A percentile compares a stretch with the other conserved stretches of the same genome.
Conservation (phyloP, 306 rosid species). For the Rosa multiflora region DNA sequence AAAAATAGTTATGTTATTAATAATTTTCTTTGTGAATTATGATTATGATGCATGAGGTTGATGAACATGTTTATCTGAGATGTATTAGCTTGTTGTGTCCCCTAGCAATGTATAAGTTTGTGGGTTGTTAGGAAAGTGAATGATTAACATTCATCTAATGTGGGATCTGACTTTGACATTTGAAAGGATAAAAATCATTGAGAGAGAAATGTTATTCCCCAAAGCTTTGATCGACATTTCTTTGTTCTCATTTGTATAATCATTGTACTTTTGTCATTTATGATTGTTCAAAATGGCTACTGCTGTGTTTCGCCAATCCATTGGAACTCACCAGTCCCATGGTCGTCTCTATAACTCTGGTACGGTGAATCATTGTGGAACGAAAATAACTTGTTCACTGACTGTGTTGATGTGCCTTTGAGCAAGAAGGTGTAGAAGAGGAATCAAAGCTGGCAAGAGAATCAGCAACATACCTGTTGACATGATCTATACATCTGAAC, state of each 20-base stretch:
- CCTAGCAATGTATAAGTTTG: not conserved
- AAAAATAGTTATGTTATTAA: not conserved
- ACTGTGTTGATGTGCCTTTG: too few species aligned
- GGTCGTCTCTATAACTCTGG: too few species aligned
- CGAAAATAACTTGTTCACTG: too few species aligned
- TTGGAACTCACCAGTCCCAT: too few species aligned
- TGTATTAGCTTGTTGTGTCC: conserved; percentile 1
- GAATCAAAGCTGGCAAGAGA: too few species aligned
- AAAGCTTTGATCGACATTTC: not conserved
- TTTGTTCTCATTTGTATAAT: not conserved
- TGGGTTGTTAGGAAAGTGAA: not conserved
- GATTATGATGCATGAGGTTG: conserved; percentile 14
- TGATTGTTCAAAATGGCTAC: too few species aligned
- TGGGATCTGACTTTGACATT: not conserved
- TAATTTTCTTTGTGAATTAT: not conserved
- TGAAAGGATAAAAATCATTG: not conserved
- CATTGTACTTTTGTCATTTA: not conserved
- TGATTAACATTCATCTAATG: not conserved
- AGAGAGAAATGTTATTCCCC: not conserved
- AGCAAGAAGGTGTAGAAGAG: too few species aligned
- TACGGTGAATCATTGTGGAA: too few species aligned
- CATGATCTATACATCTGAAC: too few species aligned
- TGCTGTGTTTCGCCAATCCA: too few species aligned
- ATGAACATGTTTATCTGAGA: conserved; percentile 8
- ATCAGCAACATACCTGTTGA: too few species aligned